A percentile compares a stretch with the other conserved stretches of the same genome.
These are phyloP conservation scores for Arxiozyma telluris DNA, from an alignment of 1,139 yeast genomes.

Conservation along the genomic window DNA sequence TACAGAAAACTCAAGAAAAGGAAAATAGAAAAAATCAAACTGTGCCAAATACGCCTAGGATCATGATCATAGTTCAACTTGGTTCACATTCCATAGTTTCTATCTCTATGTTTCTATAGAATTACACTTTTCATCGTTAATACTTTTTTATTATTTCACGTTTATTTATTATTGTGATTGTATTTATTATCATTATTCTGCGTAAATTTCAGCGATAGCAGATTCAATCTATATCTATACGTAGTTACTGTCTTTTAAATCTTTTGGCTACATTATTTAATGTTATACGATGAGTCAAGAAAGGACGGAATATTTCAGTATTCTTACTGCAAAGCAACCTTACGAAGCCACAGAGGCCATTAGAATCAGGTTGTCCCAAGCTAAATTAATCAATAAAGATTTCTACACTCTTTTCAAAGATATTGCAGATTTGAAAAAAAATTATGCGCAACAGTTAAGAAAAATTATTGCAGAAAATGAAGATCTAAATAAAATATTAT, in stretches of 20 bases:
- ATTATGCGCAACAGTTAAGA: constrained; percentile 44
- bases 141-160: too few species aligned
- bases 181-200: too few species aligned
- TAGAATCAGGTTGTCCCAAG: constrained; percentile 39
- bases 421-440: constrained; percentile 41
- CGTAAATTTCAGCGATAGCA: not conserved
- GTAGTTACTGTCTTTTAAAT: not conserved
- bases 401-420: constrained; percentile 49
- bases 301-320: constrained; percentile 37
- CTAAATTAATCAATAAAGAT: constrained; percentile 39
- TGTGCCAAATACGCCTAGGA: too few species aligned
- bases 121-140: too few species aligned
- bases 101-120: too few species aligned
- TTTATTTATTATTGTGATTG: too few species aligned
- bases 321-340: constrained; percentile 39
- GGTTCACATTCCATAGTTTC: too few species aligned
- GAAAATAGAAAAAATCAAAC: too few species aligned
- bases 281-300: constrained; percentile 14
- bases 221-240: not conserved
- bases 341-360: constrained; percentile 42
- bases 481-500: constrained; percentile 32
- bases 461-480: constrained; percentile 41
- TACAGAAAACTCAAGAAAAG: too few species aligned
- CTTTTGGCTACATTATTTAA: not conserved
- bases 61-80: too few species aligned